Evolutionary conservation across 2,329 filamentous ascomycete species (phyloP), one percentile per base, ranked within the genome.

Genomic region (Hymenoscyphus linearis): DNA sequence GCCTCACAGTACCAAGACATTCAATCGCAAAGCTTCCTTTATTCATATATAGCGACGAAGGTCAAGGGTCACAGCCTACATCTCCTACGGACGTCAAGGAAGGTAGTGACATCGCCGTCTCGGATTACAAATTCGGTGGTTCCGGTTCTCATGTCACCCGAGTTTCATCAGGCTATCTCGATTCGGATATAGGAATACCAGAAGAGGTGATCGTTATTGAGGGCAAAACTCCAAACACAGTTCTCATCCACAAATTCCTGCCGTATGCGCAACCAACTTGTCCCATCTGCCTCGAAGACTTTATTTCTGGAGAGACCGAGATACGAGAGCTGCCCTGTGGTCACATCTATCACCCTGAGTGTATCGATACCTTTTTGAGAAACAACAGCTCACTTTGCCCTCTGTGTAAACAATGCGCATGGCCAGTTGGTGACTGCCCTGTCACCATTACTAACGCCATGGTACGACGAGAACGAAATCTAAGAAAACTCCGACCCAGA

Each of bases 331-430:
- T 98, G 2, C 86, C 91, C 0, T 99, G 95, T 69, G 86, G 89
- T 0, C 95, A 99, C 73, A 93, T 98, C 60, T 99, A 93, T 74
- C 93, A 99, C 67, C 88, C 90, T 0, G 88, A 90, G 66, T 99
- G 95, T 71, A 93, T 98, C 65, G 93, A 98, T 71, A 83, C 87
- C 25, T 96, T 95, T 69, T 79, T 98, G 13, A 80, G 82, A 52
- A 81, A 86, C 59, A 88, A 88, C 71, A 96, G 90, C 71, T 96
- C 90, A 18, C 80, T 97, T 1, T 99, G 95, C 70, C 93, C 95
- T 0, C 79, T 96, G 68, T 99, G 95, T 79, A 97, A 96, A 74
- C 84, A 87, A 63, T 90, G 84, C 56, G 90, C 93, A 69, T 76
- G 97, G 0, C 92, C 93, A 6, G 69, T 73, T 68, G 77, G 90